Evolutionary conservation across 352 stramenopile species (phyloP), one percentile per base, ranked within the genome.

Genomic region (Pythium sukuiense): DNA sequence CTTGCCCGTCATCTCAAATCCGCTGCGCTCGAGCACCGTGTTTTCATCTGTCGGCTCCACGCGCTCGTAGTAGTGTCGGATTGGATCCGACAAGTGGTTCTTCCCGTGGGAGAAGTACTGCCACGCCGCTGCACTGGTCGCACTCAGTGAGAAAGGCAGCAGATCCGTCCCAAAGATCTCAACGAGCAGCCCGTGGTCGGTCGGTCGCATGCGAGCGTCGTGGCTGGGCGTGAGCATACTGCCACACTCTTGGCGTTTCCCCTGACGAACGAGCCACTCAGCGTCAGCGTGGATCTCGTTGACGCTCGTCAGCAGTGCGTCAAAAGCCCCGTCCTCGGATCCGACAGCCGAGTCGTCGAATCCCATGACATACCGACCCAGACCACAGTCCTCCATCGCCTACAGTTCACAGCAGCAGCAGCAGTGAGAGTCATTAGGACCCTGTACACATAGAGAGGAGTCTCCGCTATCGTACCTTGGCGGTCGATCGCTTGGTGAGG

Each of bases 1-100:
- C 41, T 83, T 81, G 9, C 67, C 77, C 60, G 80, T 66, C 35
- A 88, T 72, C 62, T 83, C 74, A 0, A 90, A 65, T 11, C 73
- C 77, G 66, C 87, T 87, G 62, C 75, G 79, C 59, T 90, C 81
- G 3, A 76, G 45, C 7, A 90, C 78, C 7, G 76, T 85, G 37
- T 88, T 76, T 48, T 85, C 77, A 37, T 37, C 32, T 11, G 32
- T 37, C 32, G 32, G 6, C 32, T 37, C 6, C 32, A 55, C 39
- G 46, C 59, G 59, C n/a, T 65, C 59, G 32, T 58, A 65, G 33
- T 65, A 65, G 7, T 58, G 35, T 11, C 59, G 45, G 2, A 26
- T 52, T 1, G 59, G 59, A 6, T 55, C 26, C 3, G 56, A 41
- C 29, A 65, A 16, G 0, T 65, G 16, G 32, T 65, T 65, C 48